These are phyloP conservation scores for Yamadazyma triangularis DNA, from an alignment of 1,139 yeast species.

Conservation along the genomic window DNA sequence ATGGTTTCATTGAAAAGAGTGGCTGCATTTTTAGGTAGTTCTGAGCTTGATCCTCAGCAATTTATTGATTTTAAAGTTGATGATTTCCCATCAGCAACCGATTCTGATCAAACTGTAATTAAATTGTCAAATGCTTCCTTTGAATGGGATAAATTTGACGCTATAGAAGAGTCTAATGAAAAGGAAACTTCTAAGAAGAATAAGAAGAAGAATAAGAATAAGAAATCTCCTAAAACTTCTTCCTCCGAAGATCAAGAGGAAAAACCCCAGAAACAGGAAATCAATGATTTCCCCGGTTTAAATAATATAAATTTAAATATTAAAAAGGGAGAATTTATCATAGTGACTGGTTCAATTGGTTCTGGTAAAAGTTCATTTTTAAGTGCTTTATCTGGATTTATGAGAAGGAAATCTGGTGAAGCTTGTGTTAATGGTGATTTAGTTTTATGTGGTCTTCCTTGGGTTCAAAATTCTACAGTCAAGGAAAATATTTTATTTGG, in stretches of 20 bases:
- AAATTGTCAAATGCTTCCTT: slow-evolving; percentile 26
- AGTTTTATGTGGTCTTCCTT: slow-evolving; percentile 47
- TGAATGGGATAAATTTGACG: slow-evolving; percentile 38
- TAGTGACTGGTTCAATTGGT: slow-evolving; percentile 67
- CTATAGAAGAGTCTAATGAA: slow-evolving; percentile 14
- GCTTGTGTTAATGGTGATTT: slow-evolving; percentile 34
- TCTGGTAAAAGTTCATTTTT: slow-evolving; percentile 67
- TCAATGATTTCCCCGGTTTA: slow-evolving; percentile 1
- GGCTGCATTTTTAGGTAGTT: slow-evolving; percentile 43
- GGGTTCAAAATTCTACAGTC: slow-evolving; percentile 44
- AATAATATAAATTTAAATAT: slow-evolving; percentile 38
- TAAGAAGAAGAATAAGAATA: slow-evolving; percentile 7
- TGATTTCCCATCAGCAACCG: slow-evolving; percentile 17
- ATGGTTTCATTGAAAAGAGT: slow-evolving; percentile 58
- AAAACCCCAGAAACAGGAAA: slow-evolving; percentile 2
- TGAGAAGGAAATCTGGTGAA: slow-evolving; percentile 40
- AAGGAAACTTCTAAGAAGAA: slow-evolving; percentile 4
- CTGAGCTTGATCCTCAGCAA: slow-evolving; percentile 35
- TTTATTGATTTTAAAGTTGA: slow-evolving; percentile 25
- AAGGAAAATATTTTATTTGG: slow-evolving; percentile 37
- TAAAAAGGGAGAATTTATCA: slow-evolving; percentile 55
- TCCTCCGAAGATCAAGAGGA: slow-evolving; percentile 6
- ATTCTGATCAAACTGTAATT: slow-evolving; percentile 6
- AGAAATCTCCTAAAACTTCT: slow-evolving; percentile 4
- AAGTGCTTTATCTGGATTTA: slow-evolving; percentile 50